Conservation (phyloP, 768 basidiomycete species). For the Suillus ampliporus region DNA sequence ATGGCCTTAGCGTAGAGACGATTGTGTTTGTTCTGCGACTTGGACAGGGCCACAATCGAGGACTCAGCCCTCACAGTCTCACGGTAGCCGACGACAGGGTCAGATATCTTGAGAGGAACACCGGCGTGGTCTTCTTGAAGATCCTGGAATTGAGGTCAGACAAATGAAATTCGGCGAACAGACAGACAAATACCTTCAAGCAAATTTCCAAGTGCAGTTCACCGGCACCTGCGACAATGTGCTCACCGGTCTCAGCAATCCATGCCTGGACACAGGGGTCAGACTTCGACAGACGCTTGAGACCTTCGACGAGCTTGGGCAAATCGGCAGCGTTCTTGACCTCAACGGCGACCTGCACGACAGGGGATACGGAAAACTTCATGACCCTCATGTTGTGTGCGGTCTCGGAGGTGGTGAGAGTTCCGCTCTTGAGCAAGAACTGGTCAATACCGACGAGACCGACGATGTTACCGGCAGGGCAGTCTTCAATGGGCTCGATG, state of each 20-base stretch:
- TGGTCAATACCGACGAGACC: conserved; percentile 99
- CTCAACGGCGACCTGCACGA: conserved; percentile 98
- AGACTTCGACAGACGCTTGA: conserved; percentile 99
- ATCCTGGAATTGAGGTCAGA: conserved; percentile 59
- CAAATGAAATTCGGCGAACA: neutral
- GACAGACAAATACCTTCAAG: conserved; percentile 71
- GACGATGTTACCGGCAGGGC: conserved; percentile 97
- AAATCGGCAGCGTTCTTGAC: conserved; percentile 99
- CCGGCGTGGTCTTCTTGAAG: conserved; percentile 99
- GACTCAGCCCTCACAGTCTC: conserved; percentile 98
- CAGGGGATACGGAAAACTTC: conserved; percentile 99
- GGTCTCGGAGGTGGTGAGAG: conserved; percentile 95
- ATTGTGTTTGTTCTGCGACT: conserved; percentile 99
- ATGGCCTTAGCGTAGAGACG: conserved; percentile 93
- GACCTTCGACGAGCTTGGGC: conserved; percentile 99
- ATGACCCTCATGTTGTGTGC: conserved; percentile 99
- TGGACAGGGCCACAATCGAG: conserved; percentile 93
- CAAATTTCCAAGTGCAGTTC: conserved; percentile 99
- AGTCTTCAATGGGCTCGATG: conserved; percentile 98
- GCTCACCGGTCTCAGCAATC: conserved; percentile 92
- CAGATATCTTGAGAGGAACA: conserved; percentile 97
- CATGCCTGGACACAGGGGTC: conserved; percentile 98
- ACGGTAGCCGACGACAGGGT: conserved; percentile 96
- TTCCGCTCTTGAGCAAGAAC: conserved; percentile 99
- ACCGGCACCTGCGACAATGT: conserved; percentile 99